A percentile compares a stretch with the other conserved stretches of the same genome.
Conservation (phyloP, 164 flowering plant genomes). For the Dillenia suffruticosa region DNA sequence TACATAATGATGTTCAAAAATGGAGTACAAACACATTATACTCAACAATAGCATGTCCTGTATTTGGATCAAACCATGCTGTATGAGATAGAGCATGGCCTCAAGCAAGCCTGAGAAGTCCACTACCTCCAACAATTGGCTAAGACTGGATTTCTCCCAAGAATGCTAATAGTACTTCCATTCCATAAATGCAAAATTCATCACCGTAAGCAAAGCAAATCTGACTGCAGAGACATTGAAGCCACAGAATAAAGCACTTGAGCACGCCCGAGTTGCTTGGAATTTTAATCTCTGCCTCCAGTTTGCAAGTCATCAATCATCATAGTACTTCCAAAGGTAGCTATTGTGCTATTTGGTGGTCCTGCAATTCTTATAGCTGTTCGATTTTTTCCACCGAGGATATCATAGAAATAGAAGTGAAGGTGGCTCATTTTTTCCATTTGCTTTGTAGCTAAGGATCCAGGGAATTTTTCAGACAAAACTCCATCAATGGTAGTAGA, state of each 20-base stretch:
- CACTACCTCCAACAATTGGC: slow-evolving; percentile 49
- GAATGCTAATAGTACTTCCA: slow-evolving; percentile 40
- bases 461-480: slow-evolving; percentile 6
- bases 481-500: background rate
- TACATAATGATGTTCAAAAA: slow-evolving; percentile 8
- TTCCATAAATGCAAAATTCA: slow-evolving; percentile 35
- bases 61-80: slow-evolving; percentile 5
- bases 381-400: slow-evolving; percentile 39
- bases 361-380: slow-evolving; percentile 25
- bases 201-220: slow-evolving; percentile 29
- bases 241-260: slow-evolving; percentile 44
- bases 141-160: slow-evolving; percentile 36
- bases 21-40: slow-evolving; percentile 43
- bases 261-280: slow-evolving; percentile 42
- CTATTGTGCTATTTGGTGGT: slow-evolving; percentile 1
- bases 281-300: slow-evolving; percentile 27
- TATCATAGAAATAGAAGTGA: slow-evolving; percentile 60
- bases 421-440: slow-evolving; percentile 34
- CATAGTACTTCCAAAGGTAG: slow-evolving; percentile 29
- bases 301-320: slow-evolving; percentile 41
- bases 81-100: slow-evolving; percentile 38
- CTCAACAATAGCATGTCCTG: slow-evolving; percentile 37
- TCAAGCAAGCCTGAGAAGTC: slow-evolving; percentile 33
- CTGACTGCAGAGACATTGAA: slow-evolving; percentile 10
- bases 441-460: slow-evolving; percentile 1